These are phyloP conservation scores for Lotus japonicus DNA, from an alignment of 306 rosid genomes.

Conservation along the genomic window DNA sequence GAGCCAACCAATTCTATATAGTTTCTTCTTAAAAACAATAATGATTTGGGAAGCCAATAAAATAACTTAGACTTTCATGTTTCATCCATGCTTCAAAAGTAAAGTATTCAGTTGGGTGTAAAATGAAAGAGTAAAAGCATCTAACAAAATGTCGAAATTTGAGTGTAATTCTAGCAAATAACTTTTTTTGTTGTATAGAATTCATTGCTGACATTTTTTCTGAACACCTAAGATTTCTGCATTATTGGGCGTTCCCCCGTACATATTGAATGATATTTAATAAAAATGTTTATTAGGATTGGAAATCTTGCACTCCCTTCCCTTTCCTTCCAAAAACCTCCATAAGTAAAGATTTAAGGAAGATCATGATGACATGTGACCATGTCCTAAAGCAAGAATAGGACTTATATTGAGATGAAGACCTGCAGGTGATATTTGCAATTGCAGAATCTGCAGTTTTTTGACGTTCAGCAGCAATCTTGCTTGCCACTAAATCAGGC, in stretches of 20 bases:
- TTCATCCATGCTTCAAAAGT: no score
- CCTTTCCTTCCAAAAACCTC: no score
- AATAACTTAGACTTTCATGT: no score
- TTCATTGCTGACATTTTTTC: background rate
- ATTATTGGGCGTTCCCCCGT: no score
- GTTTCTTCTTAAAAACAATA: background rate
- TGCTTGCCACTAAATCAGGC: conserved; percentile 99
- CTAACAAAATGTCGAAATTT: no score
- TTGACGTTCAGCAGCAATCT: conserved; percentile 97
- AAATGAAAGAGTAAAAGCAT: no score
- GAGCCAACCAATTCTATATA: background rate
- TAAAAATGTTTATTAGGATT: no score
- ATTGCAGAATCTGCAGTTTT: conserved; percentile 91
- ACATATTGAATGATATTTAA: no score
- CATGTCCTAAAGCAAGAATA: background rate
- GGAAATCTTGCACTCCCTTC: no score
- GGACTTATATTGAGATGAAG: conserved; percentile 18
- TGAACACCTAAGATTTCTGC: no score
- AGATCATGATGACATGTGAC: conserved; percentile 16
- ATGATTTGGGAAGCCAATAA: conserved; percentile 12
- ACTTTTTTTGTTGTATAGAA: background rate
- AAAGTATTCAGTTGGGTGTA: no score
- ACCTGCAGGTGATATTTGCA: conserved; percentile 99
- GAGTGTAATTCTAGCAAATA: no score
- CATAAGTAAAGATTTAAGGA: background rate